Base-by-base conservation (phyloP, 805 yeast genomes). In the Tetrapisispora fleetii region DNA sequence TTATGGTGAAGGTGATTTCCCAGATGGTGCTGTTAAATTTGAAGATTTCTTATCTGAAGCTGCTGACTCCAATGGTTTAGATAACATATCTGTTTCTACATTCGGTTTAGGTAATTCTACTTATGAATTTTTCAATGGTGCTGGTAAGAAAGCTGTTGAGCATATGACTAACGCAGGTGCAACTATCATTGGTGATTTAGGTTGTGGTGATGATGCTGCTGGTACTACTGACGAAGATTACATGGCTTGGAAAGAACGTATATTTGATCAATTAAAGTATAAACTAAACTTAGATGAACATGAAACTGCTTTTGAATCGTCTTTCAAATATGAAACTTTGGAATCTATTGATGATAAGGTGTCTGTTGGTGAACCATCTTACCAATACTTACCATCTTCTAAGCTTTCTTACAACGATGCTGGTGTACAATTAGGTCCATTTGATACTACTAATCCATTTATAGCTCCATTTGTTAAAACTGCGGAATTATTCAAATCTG, bases 1-100 rank as follows among this genome's bases (percentile, higher is more conserved):
- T 11, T 93, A 93, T 59, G 99, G 99, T 58, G 99, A 91, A 70
- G 99, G 99, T 63, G 99, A 91, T 65, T 95, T 95, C 57, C 91
- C 99, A 14, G 99, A 91, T 65, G 86, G 87, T 58, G 93, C 97
- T n/a, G 77, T 78, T 39, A 80, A 79, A 37, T 87, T 93, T 64
- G 81, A 79, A 62, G 84, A 82, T 50, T 80, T 71, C 61, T 75
- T 90, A 59, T 77, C 80, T 33, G 57, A 65, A 27, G 67, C 73
- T 47, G 78, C 75, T 45, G 81, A 78, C 27, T 77, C 77, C 22
- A 78, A 75, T 51, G 24, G 51, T 16, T 71, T 90, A 57, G 61
- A 74, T 8, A 77, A 76, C 51, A 60, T 89, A 52, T 79, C 76
- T 56, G 89, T 70, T 67, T 77, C 89, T 51, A 75, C 88, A 46